Base-by-base conservation (phyloP, 2,329 filamentous ascomycete genomes). In the Chaetomium olivaceum region DNA sequence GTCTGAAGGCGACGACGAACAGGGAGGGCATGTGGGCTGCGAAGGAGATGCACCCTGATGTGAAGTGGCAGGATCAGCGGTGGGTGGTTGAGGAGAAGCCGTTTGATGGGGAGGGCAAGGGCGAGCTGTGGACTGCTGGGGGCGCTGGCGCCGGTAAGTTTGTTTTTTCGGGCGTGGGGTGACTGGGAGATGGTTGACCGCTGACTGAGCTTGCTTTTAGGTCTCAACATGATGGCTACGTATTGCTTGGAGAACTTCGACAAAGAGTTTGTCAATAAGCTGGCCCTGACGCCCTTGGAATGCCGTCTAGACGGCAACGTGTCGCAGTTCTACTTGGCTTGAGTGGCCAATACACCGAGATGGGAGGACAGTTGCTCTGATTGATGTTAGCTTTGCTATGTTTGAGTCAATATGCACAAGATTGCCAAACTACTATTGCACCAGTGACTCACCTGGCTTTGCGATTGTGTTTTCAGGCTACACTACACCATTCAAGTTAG, bases 1-100 rank as follows among this genome's bases (percentile, higher is more conserved):
- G 77, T 2, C 76, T 73, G 71, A 78, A 75, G 66, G 75, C 73
- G 11, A 80, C 78, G 3, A 79, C 77, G 25, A 80, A 80, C 60
- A 69, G 77, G 9, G 65, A 70, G 48, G 68, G 75, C 55, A 52
- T 79, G 39, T 58, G 59, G 0, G 25, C 67, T 27, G 51, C 51
- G 14, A 54, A 25, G 51, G 29, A 54, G 51, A 31, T 54, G 51
- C 25, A 31, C 19, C 51, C 51, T 7, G 51, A 31, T 16, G 51
- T 54, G 25, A 7, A 54, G 14, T 54, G 51, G 51, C 27, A 19
- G 25, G 51, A 54, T 31, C 51, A 54, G 51, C 51, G 51, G 9
- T 54, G 51, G 51, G 51, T 54, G 51, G 27, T 54, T 2, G 51
- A 29, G 23, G 27, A 54, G 51, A 54, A 54, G 51, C 51, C 51